A percentile compares a stretch with the other conserved stretches of the same genome.
Conservation (phyloP, 208 protist species). For the Endotrypanum monterogeii region DNA sequence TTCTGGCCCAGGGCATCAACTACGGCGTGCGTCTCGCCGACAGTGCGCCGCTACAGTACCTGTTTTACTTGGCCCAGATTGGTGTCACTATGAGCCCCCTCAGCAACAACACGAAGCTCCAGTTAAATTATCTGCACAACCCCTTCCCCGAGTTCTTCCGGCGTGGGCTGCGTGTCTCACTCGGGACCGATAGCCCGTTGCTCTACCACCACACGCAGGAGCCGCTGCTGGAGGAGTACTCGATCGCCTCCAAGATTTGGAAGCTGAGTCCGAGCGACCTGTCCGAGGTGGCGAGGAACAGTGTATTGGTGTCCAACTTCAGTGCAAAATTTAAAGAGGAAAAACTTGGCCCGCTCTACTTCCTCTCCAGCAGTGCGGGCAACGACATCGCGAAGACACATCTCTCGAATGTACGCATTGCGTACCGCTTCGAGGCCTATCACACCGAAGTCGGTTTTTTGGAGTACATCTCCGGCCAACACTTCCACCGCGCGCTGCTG, state of each 20-base stretch:
- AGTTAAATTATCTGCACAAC: slow-evolving; percentile 95
- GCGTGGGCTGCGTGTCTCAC: slow-evolving; percentile 95
- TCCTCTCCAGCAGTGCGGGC: slow-evolving; percentile 86
- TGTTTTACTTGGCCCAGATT: slow-evolving; percentile 99
- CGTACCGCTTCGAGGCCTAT: slow-evolving; percentile 91
- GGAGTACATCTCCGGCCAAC: slow-evolving; percentile 80
- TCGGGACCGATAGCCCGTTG: slow-evolving; percentile 96
- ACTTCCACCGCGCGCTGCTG: slow-evolving; percentile 74
- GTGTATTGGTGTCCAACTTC: slow-evolving; percentile 88
- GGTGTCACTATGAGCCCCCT: slow-evolving; percentile 97
- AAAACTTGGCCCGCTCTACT: slow-evolving; percentile 84
- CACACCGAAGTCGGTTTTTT: slow-evolving; percentile 88
- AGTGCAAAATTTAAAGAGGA: slow-evolving; percentile 80
- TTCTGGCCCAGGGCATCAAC: slow-evolving; percentile 95
- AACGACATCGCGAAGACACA: slow-evolving; percentile 85
- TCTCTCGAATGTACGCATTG: slow-evolving; percentile 85
- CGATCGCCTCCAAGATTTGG: slow-evolving; percentile 93
- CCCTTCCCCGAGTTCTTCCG: slow-evolving; percentile 96
- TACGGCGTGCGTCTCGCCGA: slow-evolving; percentile 97
- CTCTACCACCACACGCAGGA: slow-evolving; percentile 98
- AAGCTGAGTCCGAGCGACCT: slow-evolving; percentile 91
- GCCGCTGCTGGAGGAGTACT: slow-evolving; percentile 93
- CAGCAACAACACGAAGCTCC: slow-evolving; percentile 99
- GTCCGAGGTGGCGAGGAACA: slow-evolving; percentile 92
- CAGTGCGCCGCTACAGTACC: slow-evolving; percentile 95